A percentile compares a stretch with the other conserved stretches of the same genome.
Evolutionary conservation across 257 asterid species (phyloP).

Genomic region (Solanum peruvianum): DNA sequence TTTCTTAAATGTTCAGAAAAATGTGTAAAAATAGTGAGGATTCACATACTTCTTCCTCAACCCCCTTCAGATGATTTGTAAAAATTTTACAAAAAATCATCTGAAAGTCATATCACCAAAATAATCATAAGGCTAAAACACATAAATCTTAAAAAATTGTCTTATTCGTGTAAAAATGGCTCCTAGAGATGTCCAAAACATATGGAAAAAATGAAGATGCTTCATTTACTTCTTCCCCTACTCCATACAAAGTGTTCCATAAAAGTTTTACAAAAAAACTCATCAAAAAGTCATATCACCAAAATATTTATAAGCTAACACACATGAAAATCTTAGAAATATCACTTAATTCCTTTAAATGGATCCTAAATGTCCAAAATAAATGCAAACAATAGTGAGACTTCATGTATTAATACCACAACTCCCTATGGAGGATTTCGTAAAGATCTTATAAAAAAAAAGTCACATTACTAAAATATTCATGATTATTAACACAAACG

Average conservation of each 20-base stretch:
- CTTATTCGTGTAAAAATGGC: neutral
- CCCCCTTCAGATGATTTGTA: neutral
- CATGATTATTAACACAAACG: too few relatives aligned
- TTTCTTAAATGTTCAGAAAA: too few relatives aligned
- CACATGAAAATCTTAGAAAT: too few relatives aligned
- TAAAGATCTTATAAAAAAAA: too few relatives aligned
- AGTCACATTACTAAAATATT: too few relatives aligned
- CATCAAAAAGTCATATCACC: too few relatives aligned
- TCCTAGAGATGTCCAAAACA: neutral
- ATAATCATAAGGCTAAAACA: neutral
- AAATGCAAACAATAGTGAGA: neutral
- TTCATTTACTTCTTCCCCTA: neutral
- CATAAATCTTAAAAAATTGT: fast-evolving
- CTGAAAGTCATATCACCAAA: neutral
- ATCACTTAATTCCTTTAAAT: too few relatives aligned
- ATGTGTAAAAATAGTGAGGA: neutral
- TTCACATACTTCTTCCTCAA: neutral
- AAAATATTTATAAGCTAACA: too few relatives aligned
- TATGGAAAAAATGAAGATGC: neutral
- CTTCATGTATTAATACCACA: neutral
- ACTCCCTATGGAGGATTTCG: neutral
- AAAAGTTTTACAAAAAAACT: too few relatives aligned
- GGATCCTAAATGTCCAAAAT: neutral
- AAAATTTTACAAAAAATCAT: too few relatives aligned
- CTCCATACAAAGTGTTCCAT: neutral